phyloP scores from a whole-genome alignment of 2,329 filamentous ascomycete genomes.

The Neoascochyta sp. region DNA sequence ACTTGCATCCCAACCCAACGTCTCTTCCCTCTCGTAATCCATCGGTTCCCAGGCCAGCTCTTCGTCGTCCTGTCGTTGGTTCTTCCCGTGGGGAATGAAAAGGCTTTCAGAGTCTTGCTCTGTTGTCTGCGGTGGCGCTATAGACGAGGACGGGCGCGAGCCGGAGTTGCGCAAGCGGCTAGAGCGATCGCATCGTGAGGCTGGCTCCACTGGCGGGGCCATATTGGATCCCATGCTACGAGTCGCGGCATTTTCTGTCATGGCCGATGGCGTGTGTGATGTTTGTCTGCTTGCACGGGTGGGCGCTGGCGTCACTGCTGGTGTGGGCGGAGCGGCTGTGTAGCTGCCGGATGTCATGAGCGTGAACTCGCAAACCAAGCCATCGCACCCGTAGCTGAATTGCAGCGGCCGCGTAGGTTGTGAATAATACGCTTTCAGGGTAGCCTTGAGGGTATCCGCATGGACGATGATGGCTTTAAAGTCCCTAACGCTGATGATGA shows the following conservation, averaged over 20 bases:
- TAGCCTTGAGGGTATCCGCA: slow-evolving; percentile 65
- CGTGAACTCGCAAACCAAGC: slow-evolving; percentile 70
- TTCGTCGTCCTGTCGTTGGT: slow-evolving; percentile 51
- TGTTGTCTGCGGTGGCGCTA: slow-evolving; percentile 10
- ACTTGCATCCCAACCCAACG: slow-evolving; percentile 71
- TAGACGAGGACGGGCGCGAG: slow-evolving; percentile 21
- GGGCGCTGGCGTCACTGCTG: slow-evolving; percentile 41
- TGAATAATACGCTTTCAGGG: slow-evolving; percentile 66
- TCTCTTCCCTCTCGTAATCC: slow-evolving; percentile 62
- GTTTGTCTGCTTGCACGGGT: slow-evolving; percentile 37
- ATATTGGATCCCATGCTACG: slow-evolving; percentile 37
- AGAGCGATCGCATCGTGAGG: slow-evolving; percentile 25
- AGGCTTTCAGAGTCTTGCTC: slow-evolving; percentile 63
- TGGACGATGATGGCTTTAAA: slow-evolving; percentile 76
- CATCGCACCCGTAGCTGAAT: slow-evolving; percentile 65
- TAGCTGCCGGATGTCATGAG: slow-evolving; percentile 75
- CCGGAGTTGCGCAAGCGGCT: slow-evolving; percentile 28
- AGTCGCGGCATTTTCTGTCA: slow-evolving; percentile 16
- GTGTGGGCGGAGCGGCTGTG: slow-evolving; percentile 36
- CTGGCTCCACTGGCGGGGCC: slow-evolving; percentile 41
- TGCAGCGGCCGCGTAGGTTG: slow-evolving; percentile 68
- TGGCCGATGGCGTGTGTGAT: slow-evolving; percentile 24
- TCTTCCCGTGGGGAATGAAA: slow-evolving; percentile 65
- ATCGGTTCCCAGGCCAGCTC: slow-evolving; percentile 71
- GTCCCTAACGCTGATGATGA: slow-evolving; percentile 78